phyloP scores from a whole-genome alignment of 148 eudicot species.

The Camellia granthamiana region DNA sequence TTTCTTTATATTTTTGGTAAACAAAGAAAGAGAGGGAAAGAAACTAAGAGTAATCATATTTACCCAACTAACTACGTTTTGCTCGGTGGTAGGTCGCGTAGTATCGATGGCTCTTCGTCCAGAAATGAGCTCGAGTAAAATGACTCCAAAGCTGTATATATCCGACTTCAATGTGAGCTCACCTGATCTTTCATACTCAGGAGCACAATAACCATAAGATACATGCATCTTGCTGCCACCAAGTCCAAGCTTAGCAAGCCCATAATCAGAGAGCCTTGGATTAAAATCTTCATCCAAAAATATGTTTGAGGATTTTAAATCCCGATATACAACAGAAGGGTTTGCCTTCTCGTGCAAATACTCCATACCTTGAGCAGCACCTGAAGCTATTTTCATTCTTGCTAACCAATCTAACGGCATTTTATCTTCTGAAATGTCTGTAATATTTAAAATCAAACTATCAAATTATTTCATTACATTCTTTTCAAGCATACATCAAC shows the following conservation, averaged over 20 bases:
- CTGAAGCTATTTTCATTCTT: conserved; percentile 67
- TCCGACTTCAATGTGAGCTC: conserved; percentile 62
- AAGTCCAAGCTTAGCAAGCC: conserved; percentile 55
- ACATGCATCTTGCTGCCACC: conserved; percentile 34
- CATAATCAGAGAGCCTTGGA: conserved; percentile 56
- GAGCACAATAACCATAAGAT: conserved; percentile 56
- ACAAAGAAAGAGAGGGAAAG: neutral
- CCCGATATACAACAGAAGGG: conserved; percentile 57
- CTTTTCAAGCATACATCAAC: neutral
- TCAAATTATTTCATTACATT: neutral
- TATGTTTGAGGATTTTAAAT: conserved; percentile 54
- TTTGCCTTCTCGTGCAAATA: conserved; percentile 58
- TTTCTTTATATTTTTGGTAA: neutral
- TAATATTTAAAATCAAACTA: neutral
- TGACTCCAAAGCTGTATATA: conserved; percentile 66
- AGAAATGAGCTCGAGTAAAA: conserved; percentile 57
- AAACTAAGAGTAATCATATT: neutral
- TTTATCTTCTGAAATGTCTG: conserved; percentile 9
- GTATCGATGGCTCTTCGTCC: conserved; percentile 64
- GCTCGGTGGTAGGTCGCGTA: conserved; percentile 47
- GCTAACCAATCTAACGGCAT: conserved; percentile 53
- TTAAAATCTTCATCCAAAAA: conserved; percentile 46
- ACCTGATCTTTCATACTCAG: conserved; percentile 56
- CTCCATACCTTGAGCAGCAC: conserved; percentile 60
- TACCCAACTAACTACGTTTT: conserved; percentile 66